These are phyloP conservation scores for Dictyophora rubrovolvata DNA, from an alignment of 768 basidiomycete species.

Conservation along the genomic window DNA sequence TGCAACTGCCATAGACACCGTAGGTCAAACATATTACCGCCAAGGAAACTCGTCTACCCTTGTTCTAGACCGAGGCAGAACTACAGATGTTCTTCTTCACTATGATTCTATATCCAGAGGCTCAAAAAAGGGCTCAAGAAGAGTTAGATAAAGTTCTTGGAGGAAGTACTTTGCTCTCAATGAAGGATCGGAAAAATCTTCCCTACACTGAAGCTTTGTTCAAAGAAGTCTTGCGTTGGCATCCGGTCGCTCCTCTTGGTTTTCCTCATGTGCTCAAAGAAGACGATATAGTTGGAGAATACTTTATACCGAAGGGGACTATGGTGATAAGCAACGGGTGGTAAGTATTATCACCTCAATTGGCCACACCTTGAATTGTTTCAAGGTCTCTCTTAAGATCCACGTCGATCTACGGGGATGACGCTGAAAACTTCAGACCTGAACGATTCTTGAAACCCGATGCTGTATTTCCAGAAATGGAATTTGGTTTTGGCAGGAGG, in stretches of 20 bases:
- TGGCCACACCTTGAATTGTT: neutral
- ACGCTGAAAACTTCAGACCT: slow-evolving; percentile 3
- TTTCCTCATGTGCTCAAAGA: slow-evolving; percentile 29
- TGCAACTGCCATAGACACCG: slow-evolving; percentile 30
- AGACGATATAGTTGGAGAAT: slow-evolving; percentile 27
- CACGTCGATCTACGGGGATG: neutral
- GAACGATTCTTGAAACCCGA: slow-evolving; percentile 3
- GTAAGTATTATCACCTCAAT: slow-evolving; percentile 8
- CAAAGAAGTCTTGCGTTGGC: slow-evolving; percentile 16
- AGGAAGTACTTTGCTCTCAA: slow-evolving; percentile 12
- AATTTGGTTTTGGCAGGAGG: slow-evolving; percentile 1
- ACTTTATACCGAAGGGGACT: slow-evolving; percentile 27
- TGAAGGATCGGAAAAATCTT: slow-evolving; percentile 13
- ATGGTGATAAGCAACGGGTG: slow-evolving; percentile 25
- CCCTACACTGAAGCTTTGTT: slow-evolving; percentile 15
- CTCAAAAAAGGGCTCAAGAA: slow-evolving; percentile 10
- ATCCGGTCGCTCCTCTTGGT: slow-evolving; percentile 19
- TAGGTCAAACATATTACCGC: slow-evolving; percentile 11
- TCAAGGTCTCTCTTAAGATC: neutral
- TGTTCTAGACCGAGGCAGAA: neutral
- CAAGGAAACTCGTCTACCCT: neutral
- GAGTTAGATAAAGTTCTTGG: slow-evolving; percentile 15
- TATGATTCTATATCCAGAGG: slow-evolving; percentile 12
- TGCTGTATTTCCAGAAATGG: neutral
- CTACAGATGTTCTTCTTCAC: slow-evolving; percentile 9